Conservation (phyloP, 305 asterid genomes). For the Fraxinus nigra region DNA sequence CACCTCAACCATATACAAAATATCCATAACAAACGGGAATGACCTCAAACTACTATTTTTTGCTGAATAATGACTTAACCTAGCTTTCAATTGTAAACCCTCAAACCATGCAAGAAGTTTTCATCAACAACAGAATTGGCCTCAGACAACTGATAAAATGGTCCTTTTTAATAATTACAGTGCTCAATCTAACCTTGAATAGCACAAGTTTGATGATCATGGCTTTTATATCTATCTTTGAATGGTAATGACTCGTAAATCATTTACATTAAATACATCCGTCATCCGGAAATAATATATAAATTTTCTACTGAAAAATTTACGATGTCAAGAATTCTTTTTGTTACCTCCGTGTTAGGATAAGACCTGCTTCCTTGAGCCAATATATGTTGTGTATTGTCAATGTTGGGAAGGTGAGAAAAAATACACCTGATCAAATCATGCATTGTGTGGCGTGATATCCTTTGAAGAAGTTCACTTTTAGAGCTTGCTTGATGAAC, state of each 20-base stretch:
- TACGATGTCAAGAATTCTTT: slow-evolving; percentile 3
- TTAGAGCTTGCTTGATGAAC: slow-evolving; percentile 96
- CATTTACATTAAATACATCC: not conserved
- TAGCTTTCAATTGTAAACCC: not conserved
- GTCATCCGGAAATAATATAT: not conserved
- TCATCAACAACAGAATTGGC: not conserved
- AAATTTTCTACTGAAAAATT: not conserved
- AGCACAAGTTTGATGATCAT: not conserved
- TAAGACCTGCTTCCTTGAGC: slow-evolving; percentile 37
- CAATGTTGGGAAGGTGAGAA: slow-evolving; percentile 65
- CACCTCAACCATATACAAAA: slow-evolving; percentile 2
- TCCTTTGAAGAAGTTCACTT: slow-evolving; percentile 88
- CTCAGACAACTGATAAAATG: slow-evolving; percentile 6
- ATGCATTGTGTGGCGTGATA: slow-evolving; percentile 94
- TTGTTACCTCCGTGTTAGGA: slow-evolving; percentile 53
- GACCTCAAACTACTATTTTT: not conserved
- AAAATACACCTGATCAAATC: slow-evolving; percentile 86
- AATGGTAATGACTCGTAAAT: not conserved
- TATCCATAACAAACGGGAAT: not conserved
- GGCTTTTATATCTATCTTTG: slow-evolving; percentile 3
- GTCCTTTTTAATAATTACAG: not conserved
- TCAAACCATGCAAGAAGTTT: not conserved
- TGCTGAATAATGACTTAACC: not conserved
- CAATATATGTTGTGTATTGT: slow-evolving; percentile 24
- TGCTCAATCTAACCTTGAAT: slow-evolving; percentile 4